phyloP scores from a whole-genome alignment of 176 grass and related monocot genomes.

The Puccinellia tenuiflora region DNA sequence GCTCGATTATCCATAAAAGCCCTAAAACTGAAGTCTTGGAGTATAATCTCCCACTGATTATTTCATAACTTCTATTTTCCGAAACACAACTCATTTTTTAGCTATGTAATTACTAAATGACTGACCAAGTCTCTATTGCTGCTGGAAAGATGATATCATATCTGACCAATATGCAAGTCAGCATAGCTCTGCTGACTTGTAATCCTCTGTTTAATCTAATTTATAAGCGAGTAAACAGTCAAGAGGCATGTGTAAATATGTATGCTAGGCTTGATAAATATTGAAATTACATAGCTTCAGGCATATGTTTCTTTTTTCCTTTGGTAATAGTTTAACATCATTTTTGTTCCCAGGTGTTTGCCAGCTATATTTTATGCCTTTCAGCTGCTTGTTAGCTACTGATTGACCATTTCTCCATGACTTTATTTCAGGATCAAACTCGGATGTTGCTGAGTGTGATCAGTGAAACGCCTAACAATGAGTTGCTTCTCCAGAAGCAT shows the following conservation, averaged over 20 bases:
- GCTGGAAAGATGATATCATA: not conserved
- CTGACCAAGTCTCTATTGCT: not conserved
- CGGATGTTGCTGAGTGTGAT: constrained; percentile 75
- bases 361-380: not conserved
- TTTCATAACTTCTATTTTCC: not conserved
- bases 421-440: constrained; percentile 82
- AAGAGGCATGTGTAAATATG: not conserved
- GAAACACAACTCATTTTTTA: not conserved
- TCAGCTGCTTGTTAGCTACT: not conserved
- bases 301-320: not conserved
- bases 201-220: not conserved
- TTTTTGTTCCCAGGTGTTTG: not conserved
- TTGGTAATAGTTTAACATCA: not conserved
- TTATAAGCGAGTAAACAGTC: not conserved
- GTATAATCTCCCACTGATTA: not conserved
- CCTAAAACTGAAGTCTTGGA: not conserved
- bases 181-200: not conserved
- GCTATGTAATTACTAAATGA: not conserved
- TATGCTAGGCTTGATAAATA: not conserved
- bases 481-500: constrained; percentile 93
- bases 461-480: constrained; percentile 74
- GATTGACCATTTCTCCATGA: constrained; percentile 17
- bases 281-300: not conserved
- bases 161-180: not conserved
- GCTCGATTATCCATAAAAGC: not conserved